Evolutionary conservation across 495 filamentous ascomycete species (phyloP), one percentile per base, ranked within the genome.

Genomic region (Mycothermus thermophilus): DNA sequence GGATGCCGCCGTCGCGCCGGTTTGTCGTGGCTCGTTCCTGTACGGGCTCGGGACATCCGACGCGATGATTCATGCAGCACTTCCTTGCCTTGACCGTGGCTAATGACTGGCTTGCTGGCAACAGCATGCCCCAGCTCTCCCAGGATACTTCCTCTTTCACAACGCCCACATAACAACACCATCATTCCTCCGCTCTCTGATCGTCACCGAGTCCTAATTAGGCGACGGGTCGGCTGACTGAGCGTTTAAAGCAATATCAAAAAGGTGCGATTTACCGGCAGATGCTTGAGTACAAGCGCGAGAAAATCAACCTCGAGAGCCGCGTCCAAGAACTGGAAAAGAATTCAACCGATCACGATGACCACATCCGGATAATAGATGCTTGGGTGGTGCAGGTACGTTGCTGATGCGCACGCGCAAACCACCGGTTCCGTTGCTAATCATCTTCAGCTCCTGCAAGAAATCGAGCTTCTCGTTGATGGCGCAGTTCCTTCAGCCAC

Each of bases 261-360:
- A 97, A 97, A 58, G 90, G 94, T 68, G 90, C 90, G 38, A 95
- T 97, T 51, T 77, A 81, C 52, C 83, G 90, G 19, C 88, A 95
- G 52, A 94, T 97, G 88, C 77, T 80, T 47, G 92, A 96, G 55
- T 94, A 86, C 54, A 95, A 93, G 58, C 72, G 92, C 30, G 84
- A 95, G 50, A 83, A 81, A 54, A 65, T 65, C 21, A 75, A 74
- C 12, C 57, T 93, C 30, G 88, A 95, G 57, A 55, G 66, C 25
- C 79, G 78, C 45, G 58, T 90, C 32, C 77, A 72, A 42, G 79
- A 88, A 34, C 64, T 85, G 38, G 67, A 78, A 27, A 87, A 90
- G 54, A 69, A 71, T 37, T 69, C 82, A 11, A 55, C 66, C 27
- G 74, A 81, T 55, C 84, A 96, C 60, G 81, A 95, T 59, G 84